Conservation (phyloP, 306 rosid genomes). For the Vicia villosa region DNA sequence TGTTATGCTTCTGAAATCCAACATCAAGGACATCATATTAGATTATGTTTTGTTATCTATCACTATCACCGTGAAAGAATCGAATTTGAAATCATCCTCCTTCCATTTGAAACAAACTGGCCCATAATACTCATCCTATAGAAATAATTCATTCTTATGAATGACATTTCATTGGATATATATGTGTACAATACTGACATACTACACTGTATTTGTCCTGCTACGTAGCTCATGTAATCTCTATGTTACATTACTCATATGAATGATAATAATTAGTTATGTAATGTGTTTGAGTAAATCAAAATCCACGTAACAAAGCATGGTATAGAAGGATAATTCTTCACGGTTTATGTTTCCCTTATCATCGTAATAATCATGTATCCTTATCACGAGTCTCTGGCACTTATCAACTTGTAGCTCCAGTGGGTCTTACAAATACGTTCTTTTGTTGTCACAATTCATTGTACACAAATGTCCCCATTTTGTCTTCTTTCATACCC, state of each 20-base stretch:
- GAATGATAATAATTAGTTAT: too few relatives aligned
- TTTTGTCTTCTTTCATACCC: slow-evolving; percentile 27
- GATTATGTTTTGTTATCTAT: not conserved
- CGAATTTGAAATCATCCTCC: not conserved
- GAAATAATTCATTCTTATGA: too few relatives aligned
- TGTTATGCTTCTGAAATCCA: too few relatives aligned
- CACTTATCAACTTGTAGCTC: slow-evolving; percentile 26
- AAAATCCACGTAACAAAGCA: not conserved
- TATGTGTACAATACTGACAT: too few relatives aligned
- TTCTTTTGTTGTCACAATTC: not conserved
- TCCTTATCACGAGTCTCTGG: slow-evolving; percentile 34
- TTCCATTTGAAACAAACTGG: too few relatives aligned
- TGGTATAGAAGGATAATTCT: slow-evolving; percentile 29
- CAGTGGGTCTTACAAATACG: slow-evolving; percentile 28
- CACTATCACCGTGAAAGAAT: not conserved
- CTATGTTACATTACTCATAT: too few relatives aligned
- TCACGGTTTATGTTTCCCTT: not conserved
- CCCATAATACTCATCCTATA: too few relatives aligned
- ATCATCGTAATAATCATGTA: not conserved
- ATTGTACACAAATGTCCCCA: slow-evolving; percentile 23
- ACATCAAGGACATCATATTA: too few relatives aligned
- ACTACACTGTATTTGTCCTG: too few relatives aligned
- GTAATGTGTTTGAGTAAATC: too few relatives aligned
- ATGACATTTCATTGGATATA: too few relatives aligned
- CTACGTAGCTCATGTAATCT: too few relatives aligned